These are phyloP conservation scores for Cetradonia linearis DNA, from an alignment of 495 filamentous ascomycete species.

Conservation along the genomic window DNA sequence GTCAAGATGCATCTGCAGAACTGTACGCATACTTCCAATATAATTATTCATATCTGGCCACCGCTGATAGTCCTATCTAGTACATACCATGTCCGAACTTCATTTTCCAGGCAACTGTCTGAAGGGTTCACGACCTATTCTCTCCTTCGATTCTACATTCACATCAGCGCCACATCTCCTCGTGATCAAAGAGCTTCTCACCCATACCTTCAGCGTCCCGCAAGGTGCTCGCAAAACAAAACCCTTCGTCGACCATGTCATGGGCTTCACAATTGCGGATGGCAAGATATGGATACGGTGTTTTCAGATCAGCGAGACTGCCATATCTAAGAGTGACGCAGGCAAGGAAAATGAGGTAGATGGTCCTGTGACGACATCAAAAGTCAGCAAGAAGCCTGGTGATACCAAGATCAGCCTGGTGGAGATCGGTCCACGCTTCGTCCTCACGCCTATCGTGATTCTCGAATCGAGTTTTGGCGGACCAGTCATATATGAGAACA, in stretches of 20 bases:
- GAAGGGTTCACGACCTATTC: slow-evolving; percentile 86
- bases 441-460: slow-evolving; percentile 91
- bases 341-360: slow-evolving; percentile 29
- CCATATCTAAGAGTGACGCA: slow-evolving; percentile 41
- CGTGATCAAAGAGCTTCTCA: slow-evolving; percentile 76
- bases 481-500: slow-evolving; percentile 97
- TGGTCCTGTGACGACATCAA: slow-evolving; percentile 29
- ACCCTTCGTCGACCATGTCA: slow-evolving; percentile 91
- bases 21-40: slow-evolving; percentile 22
- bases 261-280: slow-evolving; percentile 84
- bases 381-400: slow-evolving; percentile 31
- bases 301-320: slow-evolving; percentile 85
- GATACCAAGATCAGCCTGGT: slow-evolving; percentile 72
- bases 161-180: slow-evolving; percentile 44
- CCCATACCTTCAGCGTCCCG: slow-evolving; percentile 89
- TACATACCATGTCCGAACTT: slow-evolving; percentile 92
- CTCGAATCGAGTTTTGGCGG: slow-evolving; percentile 92
- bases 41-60: background rate
- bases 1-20: slow-evolving; percentile 78
- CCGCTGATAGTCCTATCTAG: slow-evolving; percentile 24
- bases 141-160: slow-evolving; percentile 84
- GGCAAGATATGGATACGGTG: slow-evolving; percentile 95
- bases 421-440: slow-evolving; percentile 92
- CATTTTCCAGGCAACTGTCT: slow-evolving; percentile 96
- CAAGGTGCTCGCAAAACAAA: slow-evolving; percentile 79